These are phyloP conservation scores for Striga hermonthica DNA, from an alignment of 305 asterid species.

Conservation along the genomic window DNA sequence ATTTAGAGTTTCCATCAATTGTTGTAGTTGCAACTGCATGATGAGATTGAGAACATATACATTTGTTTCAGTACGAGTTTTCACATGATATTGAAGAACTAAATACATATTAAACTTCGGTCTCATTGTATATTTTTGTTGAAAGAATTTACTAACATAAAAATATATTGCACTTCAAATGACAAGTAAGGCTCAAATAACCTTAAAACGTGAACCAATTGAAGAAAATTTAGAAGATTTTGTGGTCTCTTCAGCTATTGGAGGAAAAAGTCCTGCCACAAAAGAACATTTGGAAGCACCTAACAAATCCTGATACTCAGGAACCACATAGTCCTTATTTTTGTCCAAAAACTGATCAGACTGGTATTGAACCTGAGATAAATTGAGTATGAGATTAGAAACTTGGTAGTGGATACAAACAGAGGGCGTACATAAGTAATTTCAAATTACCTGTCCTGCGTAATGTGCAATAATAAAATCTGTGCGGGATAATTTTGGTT, in stretches of 20 bases:
- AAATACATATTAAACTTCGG: conserved; percentile 20
- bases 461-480: conserved; percentile 85
- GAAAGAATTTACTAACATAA: conserved; percentile 14
- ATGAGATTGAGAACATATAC: conserved; percentile 32
- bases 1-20: conserved; percentile 88
- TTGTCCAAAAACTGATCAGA: conserved; percentile 96
- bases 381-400: conserved; percentile 31
- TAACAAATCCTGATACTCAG: conserved; percentile 95
- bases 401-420: conserved; percentile 27
- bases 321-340: conserved; percentile 95
- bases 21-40: conserved; percentile 91
- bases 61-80: conserved; percentile 27
- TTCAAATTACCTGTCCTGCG: conserved; percentile 84
- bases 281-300: conserved; percentile 81
- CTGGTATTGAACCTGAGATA: conserved; percentile 83
- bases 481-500: conserved; percentile 95
- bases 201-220: conserved; percentile 98
- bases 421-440: conserved; percentile 23
- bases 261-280: conserved; percentile 97
- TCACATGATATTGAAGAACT: conserved; percentile 22
- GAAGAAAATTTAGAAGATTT: conserved; percentile 97
- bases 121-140: neutral
- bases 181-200: conserved; percentile 35
- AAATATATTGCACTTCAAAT: neutral
- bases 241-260: conserved; percentile 69